These are phyloP conservation scores for Didymella keratinophila DNA, from an alignment of 2,329 filamentous ascomycete species.

Conservation along the genomic window DNA sequence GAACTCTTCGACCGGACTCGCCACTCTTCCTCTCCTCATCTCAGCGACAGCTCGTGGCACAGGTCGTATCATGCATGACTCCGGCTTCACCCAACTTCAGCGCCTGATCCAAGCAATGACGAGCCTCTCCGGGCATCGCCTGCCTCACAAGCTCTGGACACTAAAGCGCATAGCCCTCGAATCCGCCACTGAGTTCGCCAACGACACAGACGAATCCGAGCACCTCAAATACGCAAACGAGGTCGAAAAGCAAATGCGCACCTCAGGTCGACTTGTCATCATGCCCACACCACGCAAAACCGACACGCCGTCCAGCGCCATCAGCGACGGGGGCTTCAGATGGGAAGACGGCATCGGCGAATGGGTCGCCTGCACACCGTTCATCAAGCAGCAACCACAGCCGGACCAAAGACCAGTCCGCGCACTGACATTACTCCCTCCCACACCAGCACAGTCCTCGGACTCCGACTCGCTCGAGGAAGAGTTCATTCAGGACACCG, in stretches of 20 bases:
- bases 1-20: constrained; percentile 33
- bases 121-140: constrained; percentile 27
- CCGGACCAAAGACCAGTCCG: constrained; percentile 29
- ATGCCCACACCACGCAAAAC: constrained; percentile 40
- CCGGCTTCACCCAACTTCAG: constrained; percentile 47
- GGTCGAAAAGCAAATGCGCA: constrained; percentile 45
- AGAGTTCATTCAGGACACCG: not conserved
- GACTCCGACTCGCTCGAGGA: constrained; percentile 17
- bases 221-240: constrained; percentile 41
- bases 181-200: constrained; percentile 48
- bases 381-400: constrained; percentile 33
- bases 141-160: constrained; percentile 46
- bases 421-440: constrained; percentile 36
- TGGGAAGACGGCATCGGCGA: constrained; percentile 58
- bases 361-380: constrained; percentile 55
- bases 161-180: constrained; percentile 49
- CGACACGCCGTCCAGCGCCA: constrained; percentile 33
- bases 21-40: constrained; percentile 40
- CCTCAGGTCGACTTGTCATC: constrained; percentile 37
- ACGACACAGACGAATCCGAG: constrained; percentile 35
- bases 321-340: constrained; percentile 40
- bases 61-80: constrained; percentile 45
- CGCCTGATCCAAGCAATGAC: constrained; percentile 41
- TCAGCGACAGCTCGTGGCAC: constrained; percentile 46
- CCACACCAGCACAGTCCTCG: constrained; percentile 37